Evolutionary conservation across 345 rosid species (phyloP), one percentile per base, ranked within the genome.

Genomic region (Firmiana major): DNA sequence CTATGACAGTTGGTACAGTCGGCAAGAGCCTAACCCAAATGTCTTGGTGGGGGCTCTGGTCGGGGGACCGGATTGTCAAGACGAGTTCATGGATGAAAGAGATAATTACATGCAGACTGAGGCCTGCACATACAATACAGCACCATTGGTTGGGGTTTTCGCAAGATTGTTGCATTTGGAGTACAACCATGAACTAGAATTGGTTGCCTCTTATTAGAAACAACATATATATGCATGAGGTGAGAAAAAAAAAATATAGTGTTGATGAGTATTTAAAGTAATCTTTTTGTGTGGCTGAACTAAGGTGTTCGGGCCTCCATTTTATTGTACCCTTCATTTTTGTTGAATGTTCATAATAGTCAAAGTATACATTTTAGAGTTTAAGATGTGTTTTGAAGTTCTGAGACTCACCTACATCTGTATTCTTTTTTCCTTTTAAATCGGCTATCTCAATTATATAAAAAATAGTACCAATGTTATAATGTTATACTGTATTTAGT

Each of bases 121-220:
- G 84, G 96, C 96, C 11, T 91, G 96, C 85, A 91, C 90, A 2
- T 91, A 91, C 48, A 91, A 91, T 73, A 91, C 92, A 0, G 93
- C 93, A 5, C 86, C 90, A 9, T 80, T 91, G 74, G 90, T 91
- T 1, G 92, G 93, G 11, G 91, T 91, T 68, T 84, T 91, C 48
- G 96, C 92, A 4, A 89, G 77, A 82, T 66, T 95, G 75, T 48
- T 75, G 75, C 84, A 81, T 75, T 82, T 89, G 36, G 88, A 87
- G 78, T 86, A 85, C 12, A 57, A 4, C 26, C 75, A 77, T n/a
- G 67, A 74, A 79, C 74, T 48, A 48, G 71, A 84, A 19, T 79
- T 84, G 82, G 88, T 89, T 74, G 94, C 98, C 79, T 86, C 92
- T 22, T 88, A 78, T 78, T 86, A 85, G 86, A 63, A 77, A 71